phyloP scores from a whole-genome alignment of 2,329 filamentous ascomycete species.

The Pseudocercospora fijiensis region DNA sequence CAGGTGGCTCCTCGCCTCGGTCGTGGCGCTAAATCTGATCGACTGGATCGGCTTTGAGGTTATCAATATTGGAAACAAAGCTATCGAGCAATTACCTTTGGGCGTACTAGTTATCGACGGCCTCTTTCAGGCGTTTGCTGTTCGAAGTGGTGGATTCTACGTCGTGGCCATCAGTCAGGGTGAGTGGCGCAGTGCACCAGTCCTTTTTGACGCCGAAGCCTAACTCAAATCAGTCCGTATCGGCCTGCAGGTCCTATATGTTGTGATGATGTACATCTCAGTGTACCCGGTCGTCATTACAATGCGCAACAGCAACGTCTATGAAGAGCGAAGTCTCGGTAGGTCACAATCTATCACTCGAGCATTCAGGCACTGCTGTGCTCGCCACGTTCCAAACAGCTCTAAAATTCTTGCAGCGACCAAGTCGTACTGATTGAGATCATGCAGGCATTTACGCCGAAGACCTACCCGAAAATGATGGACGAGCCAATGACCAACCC shows the following conservation, averaged over 20 bases:
- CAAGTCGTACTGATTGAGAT: not conserved
- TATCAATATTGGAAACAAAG: constrained; percentile 56
- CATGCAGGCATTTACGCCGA: constrained; percentile 51
- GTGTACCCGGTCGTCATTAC: constrained; percentile 62
- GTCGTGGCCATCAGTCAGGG: constrained; percentile 42
- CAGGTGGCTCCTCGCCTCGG: constrained; percentile 50
- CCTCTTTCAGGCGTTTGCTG: constrained; percentile 58
- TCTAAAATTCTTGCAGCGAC: too few relatives aligned
- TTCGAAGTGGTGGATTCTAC: constrained; percentile 52
- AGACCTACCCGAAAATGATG: constrained; percentile 24
- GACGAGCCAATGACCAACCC: not conserved
- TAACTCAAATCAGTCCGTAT: constrained; percentile 46
- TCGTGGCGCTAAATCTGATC: constrained; percentile 54
- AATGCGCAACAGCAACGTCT: constrained; percentile 61
- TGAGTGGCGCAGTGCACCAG: not conserved
- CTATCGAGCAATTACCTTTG: constrained; percentile 47
- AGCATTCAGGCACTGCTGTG: not conserved
- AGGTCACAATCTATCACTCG: not conserved
- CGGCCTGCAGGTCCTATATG: constrained; percentile 57
- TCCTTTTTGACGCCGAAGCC: constrained; percentile 4
- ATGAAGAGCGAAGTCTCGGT: constrained; percentile 60
- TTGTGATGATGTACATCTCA: constrained; percentile 67
- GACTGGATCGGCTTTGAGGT: constrained; percentile 55
- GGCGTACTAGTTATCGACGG: constrained; percentile 55
- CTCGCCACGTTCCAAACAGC: not conserved